Percentiles rank a stretch among this genome's conserved stretches.
These are phyloP conservation scores for Cucumis cinereus DNA, from an alignment of 306 rosid species.

Conservation along the genomic window DNA sequence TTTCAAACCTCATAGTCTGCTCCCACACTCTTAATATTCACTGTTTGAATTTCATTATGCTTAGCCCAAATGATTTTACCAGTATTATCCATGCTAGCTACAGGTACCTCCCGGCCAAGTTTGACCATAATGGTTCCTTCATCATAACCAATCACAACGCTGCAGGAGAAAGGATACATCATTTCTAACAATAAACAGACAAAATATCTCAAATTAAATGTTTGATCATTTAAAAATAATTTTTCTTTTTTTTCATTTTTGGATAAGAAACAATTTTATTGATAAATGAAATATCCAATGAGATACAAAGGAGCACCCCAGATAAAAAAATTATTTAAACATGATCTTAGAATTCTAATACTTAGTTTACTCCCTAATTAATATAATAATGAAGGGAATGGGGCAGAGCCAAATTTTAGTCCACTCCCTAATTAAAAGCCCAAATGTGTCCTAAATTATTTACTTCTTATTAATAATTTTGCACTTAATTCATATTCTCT, in stretches of 20 bases:
- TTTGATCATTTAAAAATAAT: neutral
- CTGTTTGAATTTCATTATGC: slow-evolving; percentile 95
- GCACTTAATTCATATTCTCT: neutral
- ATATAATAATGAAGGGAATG: neutral
- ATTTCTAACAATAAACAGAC: neutral
- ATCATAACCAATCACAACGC: slow-evolving; percentile 94
- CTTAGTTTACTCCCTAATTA: neutral
- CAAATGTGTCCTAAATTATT: neutral
- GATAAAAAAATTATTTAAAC: neutral
- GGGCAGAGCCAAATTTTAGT: neutral
- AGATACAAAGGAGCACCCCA: no score
- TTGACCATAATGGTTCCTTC: slow-evolving; percentile 96
- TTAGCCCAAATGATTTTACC: slow-evolving; percentile 97
- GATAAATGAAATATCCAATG: no score
- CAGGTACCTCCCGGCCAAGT: slow-evolving; percentile 95
- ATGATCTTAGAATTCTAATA: neutral
- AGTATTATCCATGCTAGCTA: slow-evolving; percentile 91
- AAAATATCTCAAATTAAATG: neutral
- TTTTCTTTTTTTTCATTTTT: no score
- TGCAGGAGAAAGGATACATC: slow-evolving; percentile 9
- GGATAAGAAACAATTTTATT: no score
- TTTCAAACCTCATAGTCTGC: slow-evolving; percentile 69
- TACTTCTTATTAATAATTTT: neutral
- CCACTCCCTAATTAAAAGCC: neutral
- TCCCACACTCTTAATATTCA: slow-evolving; percentile 83